Conservation (phyloP, 306 rosid species). For the Lupinus albus region DNA sequence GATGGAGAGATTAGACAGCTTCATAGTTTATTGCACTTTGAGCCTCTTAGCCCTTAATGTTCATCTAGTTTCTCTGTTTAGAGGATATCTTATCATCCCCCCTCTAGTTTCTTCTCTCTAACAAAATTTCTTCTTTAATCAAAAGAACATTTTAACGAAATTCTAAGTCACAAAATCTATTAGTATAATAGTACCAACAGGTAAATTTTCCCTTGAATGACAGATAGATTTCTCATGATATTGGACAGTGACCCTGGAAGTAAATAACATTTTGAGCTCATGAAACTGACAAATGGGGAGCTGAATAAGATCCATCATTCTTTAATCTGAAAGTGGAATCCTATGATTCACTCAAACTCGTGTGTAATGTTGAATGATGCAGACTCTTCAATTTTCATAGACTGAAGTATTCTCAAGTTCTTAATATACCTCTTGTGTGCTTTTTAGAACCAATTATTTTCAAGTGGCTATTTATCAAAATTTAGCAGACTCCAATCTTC, state of each 20-base stretch:
- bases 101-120: too few species aligned
- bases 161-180: background rate
- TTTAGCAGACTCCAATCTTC: background rate
- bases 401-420: background rate
- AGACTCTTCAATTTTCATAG: background rate
- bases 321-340: background rate
- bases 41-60: background rate
- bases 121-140: too few species aligned
- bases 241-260: too few species aligned
- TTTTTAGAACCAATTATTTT: too few species aligned
- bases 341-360: background rate
- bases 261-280: too few species aligned
- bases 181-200: too few species aligned
- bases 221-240: too few species aligned
- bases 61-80: conserved; percentile 5
- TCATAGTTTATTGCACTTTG: background rate
- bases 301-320: background rate
- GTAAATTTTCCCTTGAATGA: too few species aligned
- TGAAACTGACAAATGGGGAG: too few species aligned
- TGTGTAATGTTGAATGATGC: background rate
- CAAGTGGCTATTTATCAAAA: too few species aligned
- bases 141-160: too few species aligned
- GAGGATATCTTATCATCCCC: background rate
- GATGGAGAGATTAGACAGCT: background rate
- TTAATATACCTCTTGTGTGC: too few species aligned